Evolutionary conservation across 1,284 basidiomycete genomes (phyloP), one percentile per base, ranked within the genome.

Genomic region (Puccinia coronata): DNA sequence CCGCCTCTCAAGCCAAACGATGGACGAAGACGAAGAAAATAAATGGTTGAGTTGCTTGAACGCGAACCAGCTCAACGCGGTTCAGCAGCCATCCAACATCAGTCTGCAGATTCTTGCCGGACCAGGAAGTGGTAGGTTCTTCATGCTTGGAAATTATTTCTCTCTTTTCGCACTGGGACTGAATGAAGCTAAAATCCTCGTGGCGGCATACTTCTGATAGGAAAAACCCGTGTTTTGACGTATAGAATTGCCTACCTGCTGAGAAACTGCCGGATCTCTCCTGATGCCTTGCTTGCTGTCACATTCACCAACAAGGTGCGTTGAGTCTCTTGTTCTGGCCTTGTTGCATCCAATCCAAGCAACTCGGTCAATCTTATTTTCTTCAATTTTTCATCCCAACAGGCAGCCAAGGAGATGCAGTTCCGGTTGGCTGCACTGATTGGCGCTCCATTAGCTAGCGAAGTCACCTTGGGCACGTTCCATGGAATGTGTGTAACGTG

Each of bases 341-440:
- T 53, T 11, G 0, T 34, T 72, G 5, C n/a, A 55, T 51, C 34
- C 53, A 34, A 53, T 31, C 0, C 93, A 31, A 25, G 20, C 4
- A n/a, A 25, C 25, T n/a, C 9, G 59, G 12, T 14, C 47, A 36
- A 11, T 47, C 43, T n/a, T 18, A 9, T 81, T 47, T n/a, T 25
- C 12, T 23, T 18, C 55, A 16, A 43, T 9, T 23, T 12, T 39
- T 43, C 93, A 86, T 93, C 92, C 6, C 95, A 95, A 88, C 95
- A 95, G 87, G 93, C 94, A 3, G 93, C 94, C 0, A 92, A 91
- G 83, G 94, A 96, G 87, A 95, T 96, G 94, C 89, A 90, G 82
- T 88, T 90, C 82, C 89, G 95, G 2, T 87, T 97, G 39, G 86
- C 87, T 31, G 89, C 89, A 82, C 87, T 96, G n/a, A 89, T 96